Percentiles rank a stretch among this genome's conserved stretches.
These are phyloP conservation scores for Echinochloa phyllopogon DNA, from an alignment of 176 grass and related monocot genomes.

Conservation along the genomic window DNA sequence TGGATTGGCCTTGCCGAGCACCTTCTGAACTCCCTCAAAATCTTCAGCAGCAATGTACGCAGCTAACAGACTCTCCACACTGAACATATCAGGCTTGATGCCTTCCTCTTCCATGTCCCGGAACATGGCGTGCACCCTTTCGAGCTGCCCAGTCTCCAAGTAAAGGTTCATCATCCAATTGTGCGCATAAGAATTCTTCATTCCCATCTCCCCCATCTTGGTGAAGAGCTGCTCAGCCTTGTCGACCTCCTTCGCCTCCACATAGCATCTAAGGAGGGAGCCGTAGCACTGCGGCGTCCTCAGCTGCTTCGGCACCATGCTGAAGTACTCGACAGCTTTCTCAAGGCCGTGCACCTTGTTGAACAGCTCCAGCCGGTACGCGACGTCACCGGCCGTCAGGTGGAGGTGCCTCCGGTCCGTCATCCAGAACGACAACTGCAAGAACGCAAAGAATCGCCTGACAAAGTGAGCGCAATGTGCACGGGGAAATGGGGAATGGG, in stretches of 20 bases:
- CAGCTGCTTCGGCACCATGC: conserved; percentile 43
- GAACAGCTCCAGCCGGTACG: conserved; percentile 58
- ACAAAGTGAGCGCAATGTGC: background rate
- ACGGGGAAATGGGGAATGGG: background rate
- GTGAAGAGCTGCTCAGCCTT: conserved; percentile 60
- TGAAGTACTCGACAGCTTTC: conserved; percentile 59
- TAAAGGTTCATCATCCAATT: conserved; percentile 64
- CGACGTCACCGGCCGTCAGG: conserved; percentile 52
- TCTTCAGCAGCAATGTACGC: conserved; percentile 39
- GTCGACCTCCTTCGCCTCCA: conserved; percentile 39
- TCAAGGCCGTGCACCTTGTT: conserved; percentile 56
- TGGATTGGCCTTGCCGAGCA: conserved; percentile 35
- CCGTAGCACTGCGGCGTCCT: conserved; percentile 56
- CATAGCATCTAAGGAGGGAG: conserved; percentile 66
- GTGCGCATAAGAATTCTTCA: conserved; percentile 32
- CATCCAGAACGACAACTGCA: conserved; percentile 74
- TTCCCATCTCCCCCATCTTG: conserved; percentile 46
- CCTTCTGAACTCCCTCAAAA: conserved; percentile 37
- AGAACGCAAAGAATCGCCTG: conserved; percentile 9
- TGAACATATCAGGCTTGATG: conserved; percentile 48
- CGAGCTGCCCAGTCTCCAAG: conserved; percentile 31
- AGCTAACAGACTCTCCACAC: conserved; percentile 27
- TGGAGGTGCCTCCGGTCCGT: conserved; percentile 53
- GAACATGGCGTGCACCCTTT: conserved; percentile 45
- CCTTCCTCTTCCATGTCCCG: conserved; percentile 47